Evolutionary conservation across 2,329 filamentous ascomycete species (phyloP).

Genomic region (Fusarium sp.): DNA sequence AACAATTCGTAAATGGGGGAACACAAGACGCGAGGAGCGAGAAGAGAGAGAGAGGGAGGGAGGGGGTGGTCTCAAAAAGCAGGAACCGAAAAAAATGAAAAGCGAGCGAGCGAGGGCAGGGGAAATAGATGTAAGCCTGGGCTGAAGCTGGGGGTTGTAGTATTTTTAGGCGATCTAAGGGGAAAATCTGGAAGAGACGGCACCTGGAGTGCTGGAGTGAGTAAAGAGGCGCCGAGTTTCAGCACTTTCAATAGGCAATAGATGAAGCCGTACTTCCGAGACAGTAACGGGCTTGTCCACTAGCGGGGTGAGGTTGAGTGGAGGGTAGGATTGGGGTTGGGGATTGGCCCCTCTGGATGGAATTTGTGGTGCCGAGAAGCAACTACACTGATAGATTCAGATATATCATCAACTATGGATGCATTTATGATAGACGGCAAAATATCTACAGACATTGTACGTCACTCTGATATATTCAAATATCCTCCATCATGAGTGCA

Average conservation of each 20-base stretch:
- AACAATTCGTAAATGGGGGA: neutral
- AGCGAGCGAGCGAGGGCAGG: neutral
- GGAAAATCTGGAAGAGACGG: slow-evolving; percentile 29
- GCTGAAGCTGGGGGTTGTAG: neutral
- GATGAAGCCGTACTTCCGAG: slow-evolving; percentile 48
- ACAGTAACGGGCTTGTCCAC: slow-evolving; percentile 39
- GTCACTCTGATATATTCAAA: too few relatives aligned
- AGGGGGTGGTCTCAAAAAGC: slow-evolving; percentile 7
- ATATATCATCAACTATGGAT: neutral
- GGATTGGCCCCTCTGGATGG: neutral
- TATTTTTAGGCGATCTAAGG: slow-evolving; percentile 22
- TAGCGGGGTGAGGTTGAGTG: slow-evolving; percentile 29
- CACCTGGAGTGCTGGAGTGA: neutral
- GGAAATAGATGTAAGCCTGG: neutral
- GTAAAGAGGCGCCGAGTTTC: slow-evolving; percentile 6
- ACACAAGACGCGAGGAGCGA: neutral
- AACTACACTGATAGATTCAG: slow-evolving; percentile 12
- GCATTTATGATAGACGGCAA: neutral
- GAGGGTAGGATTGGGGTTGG: slow-evolving; percentile 19
- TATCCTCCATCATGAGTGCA: too few relatives aligned
- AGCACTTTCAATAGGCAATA: slow-evolving; percentile 22
- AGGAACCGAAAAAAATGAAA: slow-evolving; percentile 5
- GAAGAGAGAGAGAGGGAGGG: neutral
- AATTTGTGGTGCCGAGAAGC: slow-evolving; percentile 38
- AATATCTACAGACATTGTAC: neutral